Conservation (phyloP, 2,329 filamentous ascomycete genomes). For the Chrysosporium queenslandicum region DNA sequence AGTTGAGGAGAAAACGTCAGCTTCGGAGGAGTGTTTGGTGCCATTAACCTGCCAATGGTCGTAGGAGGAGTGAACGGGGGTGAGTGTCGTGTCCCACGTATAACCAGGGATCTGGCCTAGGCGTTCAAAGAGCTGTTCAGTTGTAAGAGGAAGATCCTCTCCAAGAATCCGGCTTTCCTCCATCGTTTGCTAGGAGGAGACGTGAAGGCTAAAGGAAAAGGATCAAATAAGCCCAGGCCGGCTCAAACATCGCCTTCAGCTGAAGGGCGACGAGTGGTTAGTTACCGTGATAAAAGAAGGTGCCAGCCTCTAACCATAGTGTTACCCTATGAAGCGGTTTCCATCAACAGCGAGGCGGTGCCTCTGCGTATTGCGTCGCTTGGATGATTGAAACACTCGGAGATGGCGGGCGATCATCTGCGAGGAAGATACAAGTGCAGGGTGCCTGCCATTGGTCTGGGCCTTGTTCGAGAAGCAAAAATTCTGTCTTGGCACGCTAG, state of each 20-base stretch:
- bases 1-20: constrained; percentile 24
- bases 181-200: constrained; percentile 15
- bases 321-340: not conserved
- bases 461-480: constrained; percentile 2
- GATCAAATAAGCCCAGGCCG: not conserved
- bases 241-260: not conserved
- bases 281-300: constrained; percentile 1
- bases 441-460: constrained; percentile 2
- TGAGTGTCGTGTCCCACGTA: constrained; percentile 58
- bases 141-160: constrained; percentile 46
- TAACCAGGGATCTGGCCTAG: constrained; percentile 64
- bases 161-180: constrained; percentile 30
- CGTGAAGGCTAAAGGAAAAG: not conserved
- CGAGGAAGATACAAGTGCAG: not conserved
- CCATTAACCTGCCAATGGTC: constrained; percentile 78
- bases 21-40: constrained; percentile 40
- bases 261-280: not conserved
- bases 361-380: not conserved
- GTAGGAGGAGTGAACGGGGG: constrained; percentile 53
- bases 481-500: constrained; percentile 6
- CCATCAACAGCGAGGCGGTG: not conserved
- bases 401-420: constrained; percentile 3
- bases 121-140: constrained; percentile 60
- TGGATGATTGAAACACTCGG: not conserved
- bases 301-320: constrained; percentile 1